Base-by-base conservation (phyloP, 1,284 basidiomycete genomes). In the Xerocomus nothofagi region DNA sequence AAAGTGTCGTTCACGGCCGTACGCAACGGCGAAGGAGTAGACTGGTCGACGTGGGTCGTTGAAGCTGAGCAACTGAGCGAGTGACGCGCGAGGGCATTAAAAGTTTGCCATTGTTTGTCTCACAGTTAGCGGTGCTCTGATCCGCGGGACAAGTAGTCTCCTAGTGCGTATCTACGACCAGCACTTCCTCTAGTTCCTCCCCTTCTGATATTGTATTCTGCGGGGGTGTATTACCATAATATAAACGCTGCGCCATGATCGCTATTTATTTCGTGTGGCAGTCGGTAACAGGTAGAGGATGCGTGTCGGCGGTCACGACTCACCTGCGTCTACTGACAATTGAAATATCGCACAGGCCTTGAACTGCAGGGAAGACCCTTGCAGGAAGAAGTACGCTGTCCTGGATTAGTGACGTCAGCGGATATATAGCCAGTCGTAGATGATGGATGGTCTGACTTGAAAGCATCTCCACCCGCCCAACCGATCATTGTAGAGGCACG, bases 281-380 rank as follows among this genome's bases (percentile, higher is more conserved):
- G 56, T 49, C 54, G 53, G 54, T 40, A 37, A 44, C 43, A 41
- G 34, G 41, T 53, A 46, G 55, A 33, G 23, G 26, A 41, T 50
- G 43, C 40, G 46, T 56, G 61, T 24, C 32, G 32, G 44, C 37
- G n/a, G 14, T 48, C 46, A 37, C 41, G 17, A 63, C 86, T 60
- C 54, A 88, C 88, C 84, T 56, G 78, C 67, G 65, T 92, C 89
- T 33, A 91, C 71, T 4, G 85, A 86, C 39, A 92, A 68, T 61
- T 92, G 90, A 63, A 92, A 91, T 50, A 91, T 75, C 1, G 87
- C 84, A 58, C 90, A 91, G 26, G 82, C 79, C 67, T 86, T 84
- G 73, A 91, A 92, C 57, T 88, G 89, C 47, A 91, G 60, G 2
- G 87, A 85, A 1, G 83, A 85, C 11, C 72, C 62, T 61, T 84